These are phyloP conservation scores for Sporormia fimetaria DNA, from an alignment of 495 filamentous ascomycete species.

Conservation along the genomic window DNA sequence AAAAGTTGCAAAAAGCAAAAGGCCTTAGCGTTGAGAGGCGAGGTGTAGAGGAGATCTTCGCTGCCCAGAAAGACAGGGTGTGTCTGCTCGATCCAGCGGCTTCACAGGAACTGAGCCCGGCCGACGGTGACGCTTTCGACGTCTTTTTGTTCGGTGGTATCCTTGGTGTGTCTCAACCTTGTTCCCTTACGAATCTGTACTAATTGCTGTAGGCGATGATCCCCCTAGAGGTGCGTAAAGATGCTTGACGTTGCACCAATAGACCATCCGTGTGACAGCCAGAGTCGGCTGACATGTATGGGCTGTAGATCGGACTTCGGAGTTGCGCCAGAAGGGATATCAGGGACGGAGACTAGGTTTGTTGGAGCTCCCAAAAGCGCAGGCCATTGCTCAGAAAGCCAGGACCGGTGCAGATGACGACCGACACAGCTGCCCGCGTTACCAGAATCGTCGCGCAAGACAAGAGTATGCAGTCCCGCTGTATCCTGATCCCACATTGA, in stretches of 20 bases:
- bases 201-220: conserved; percentile 61
- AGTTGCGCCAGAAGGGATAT: conserved; percentile 86
- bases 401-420: conserved; percentile 96
- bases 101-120: conserved; percentile 63
- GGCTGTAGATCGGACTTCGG: conserved; percentile 71
- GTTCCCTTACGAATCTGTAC: conserved; percentile 7
- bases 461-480: conserved; percentile 43
- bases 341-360: conserved; percentile 74
- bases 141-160: conserved; percentile 94
- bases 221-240: conserved; percentile 70
- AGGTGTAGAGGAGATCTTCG: conserved; percentile 70
- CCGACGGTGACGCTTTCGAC: conserved; percentile 73
- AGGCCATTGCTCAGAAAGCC: too few relatives aligned
- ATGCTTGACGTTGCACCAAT: background rate
- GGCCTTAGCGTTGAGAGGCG: conserved; percentile 55
- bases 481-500: background rate
- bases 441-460: conserved; percentile 80
- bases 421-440: conserved; percentile 89
- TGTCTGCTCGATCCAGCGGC: conserved; percentile 86
- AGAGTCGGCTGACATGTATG: conserved; percentile 21
- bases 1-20: conserved; percentile 44
- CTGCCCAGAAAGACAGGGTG: conserved; percentile 52
- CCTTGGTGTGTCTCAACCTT: conserved; percentile 51
- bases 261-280: too few relatives aligned
- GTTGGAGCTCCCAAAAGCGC: too few relatives aligned